Evolutionary conservation across 2,329 filamentous ascomycete genomes (phyloP).

Genomic region (Coniochaeta pulveracea): DNA sequence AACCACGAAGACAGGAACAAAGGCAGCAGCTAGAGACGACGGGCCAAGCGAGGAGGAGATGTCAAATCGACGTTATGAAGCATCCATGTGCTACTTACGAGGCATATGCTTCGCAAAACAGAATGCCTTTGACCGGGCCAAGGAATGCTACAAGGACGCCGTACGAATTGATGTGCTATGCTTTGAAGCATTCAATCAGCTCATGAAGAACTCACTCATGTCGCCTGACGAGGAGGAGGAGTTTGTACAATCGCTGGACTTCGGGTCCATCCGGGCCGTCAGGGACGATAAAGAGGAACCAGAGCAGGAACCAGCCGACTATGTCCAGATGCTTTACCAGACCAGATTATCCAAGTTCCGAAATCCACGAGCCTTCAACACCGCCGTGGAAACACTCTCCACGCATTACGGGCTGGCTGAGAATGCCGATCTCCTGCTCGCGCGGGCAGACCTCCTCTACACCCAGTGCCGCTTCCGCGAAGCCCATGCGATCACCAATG

Average conservation of each 20-base stretch:
- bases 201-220: slow-evolving; percentile 94
- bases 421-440: slow-evolving; percentile 84
- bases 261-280: slow-evolving; percentile 68
- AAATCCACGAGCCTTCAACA: slow-evolving; percentile 70
- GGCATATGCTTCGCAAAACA: slow-evolving; percentile 94
- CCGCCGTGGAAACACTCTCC: slow-evolving; percentile 80
- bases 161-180: slow-evolving; percentile 96
- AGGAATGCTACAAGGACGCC: slow-evolving; percentile 97
- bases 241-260: slow-evolving; percentile 81
- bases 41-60: slow-evolving; percentile 50
- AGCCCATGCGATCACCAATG: slow-evolving; percentile 71
- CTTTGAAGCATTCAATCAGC: slow-evolving; percentile 94
- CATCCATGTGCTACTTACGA: slow-evolving; percentile 91
- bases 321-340: slow-evolving; percentile 92
- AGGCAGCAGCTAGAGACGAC: slow-evolving; percentile 17
- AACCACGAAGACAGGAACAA: slow-evolving; percentile 10
- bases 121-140: slow-evolving; percentile 92
- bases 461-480: slow-evolving; percentile 91
- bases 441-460: slow-evolving; percentile 82
- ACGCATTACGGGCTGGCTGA: slow-evolving; percentile 82
- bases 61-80: slow-evolving; percentile 75
- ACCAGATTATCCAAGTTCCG: slow-evolving; percentile 93
- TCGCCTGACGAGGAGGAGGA: slow-evolving; percentile 80
- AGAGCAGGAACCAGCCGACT: slow-evolving; percentile 65
- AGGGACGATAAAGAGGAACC: slow-evolving; percentile 41